These are phyloP conservation scores for Tulasnella sp. DNA, from an alignment of 768 basidiomycete species.

Conservation along the genomic window DNA sequence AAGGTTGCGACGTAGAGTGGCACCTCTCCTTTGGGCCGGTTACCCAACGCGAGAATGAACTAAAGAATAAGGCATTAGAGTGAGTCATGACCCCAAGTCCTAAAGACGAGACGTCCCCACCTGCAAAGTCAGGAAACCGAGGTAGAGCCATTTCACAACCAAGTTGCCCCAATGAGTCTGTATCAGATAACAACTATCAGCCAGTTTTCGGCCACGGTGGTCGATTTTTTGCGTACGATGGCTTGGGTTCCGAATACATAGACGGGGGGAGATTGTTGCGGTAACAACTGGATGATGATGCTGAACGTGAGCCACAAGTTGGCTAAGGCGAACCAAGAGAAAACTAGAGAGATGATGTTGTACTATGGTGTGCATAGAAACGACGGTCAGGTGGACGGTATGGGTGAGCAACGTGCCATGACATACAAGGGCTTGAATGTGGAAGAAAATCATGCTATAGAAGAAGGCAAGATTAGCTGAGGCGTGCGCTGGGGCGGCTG, in stretches of 20 bases:
- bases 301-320: conserved; percentile 95
- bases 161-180: conserved; percentile 89
- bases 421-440: conserved; percentile 81
- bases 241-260: conserved; percentile 66
- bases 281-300: conserved; percentile 87
- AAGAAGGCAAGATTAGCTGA: background rate
- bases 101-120: conserved; percentile 37
- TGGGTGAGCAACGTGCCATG: conserved; percentile 34
- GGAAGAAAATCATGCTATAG: conserved; percentile 87
- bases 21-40: conserved; percentile 86
- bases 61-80: conserved; percentile 32
- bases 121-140: conserved; percentile 78
- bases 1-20: conserved; percentile 65
- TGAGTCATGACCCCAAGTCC: background rate
- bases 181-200: conserved; percentile 20
- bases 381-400: background rate
- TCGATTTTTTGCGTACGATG: conserved; percentile 51
- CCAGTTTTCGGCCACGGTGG: background rate
- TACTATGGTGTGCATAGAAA: conserved; percentile 52
- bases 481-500: background rate
- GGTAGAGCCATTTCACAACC: conserved; percentile 79
- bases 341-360: conserved; percentile 76
- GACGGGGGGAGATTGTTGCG: conserved; percentile 43
- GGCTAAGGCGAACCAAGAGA: conserved; percentile 90
- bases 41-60: conserved; percentile 71